Conservation (phyloP, 202 grass and related monocot species). For the Digitaria exilis region DNA sequence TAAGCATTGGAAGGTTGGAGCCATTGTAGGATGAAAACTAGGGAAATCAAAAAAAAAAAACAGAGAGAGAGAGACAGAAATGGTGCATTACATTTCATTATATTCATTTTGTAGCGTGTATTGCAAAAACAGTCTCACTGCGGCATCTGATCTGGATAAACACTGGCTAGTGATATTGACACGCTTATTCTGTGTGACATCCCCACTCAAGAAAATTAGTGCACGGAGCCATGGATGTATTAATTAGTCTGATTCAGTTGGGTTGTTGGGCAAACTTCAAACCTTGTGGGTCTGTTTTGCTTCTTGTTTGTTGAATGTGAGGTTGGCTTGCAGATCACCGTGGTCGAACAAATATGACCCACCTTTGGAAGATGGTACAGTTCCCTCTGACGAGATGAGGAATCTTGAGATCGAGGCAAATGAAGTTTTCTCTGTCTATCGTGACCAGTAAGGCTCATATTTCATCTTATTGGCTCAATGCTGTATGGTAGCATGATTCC, state of each 20-base stretch:
- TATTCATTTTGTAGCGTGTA: not conserved
- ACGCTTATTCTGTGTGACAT: not conserved
- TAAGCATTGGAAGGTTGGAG: not conserved
- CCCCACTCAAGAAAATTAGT: conserved; percentile 8
- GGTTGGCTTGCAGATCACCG: conserved; percentile 69
- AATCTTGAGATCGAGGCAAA: conserved; percentile 92
- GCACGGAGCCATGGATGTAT: not conserved
- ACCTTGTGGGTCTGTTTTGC: not conserved
- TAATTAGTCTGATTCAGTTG: not conserved
- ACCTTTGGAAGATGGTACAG: conserved; percentile 82
- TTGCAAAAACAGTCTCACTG: not conserved
- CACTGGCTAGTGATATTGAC: not conserved
- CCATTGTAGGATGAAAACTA: not conserved
- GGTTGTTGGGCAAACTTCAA: not conserved
- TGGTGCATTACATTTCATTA: not conserved
- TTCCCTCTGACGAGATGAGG: conserved; percentile 69
- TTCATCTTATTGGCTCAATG: conserved; percentile 27
- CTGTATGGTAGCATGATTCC: conserved; percentile 5
- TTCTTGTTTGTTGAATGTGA: conserved; percentile 32
- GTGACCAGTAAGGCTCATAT: conserved; percentile 83
- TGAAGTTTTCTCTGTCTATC: conserved; percentile 82
- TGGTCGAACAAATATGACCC: conserved; percentile 96
- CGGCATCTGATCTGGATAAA: not conserved
- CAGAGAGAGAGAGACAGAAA: not conserved
- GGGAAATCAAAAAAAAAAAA: not conserved